Evolutionary conservation across 140 eudicot species (phyloP).

Genomic region (Anethum foeniculum): DNA sequence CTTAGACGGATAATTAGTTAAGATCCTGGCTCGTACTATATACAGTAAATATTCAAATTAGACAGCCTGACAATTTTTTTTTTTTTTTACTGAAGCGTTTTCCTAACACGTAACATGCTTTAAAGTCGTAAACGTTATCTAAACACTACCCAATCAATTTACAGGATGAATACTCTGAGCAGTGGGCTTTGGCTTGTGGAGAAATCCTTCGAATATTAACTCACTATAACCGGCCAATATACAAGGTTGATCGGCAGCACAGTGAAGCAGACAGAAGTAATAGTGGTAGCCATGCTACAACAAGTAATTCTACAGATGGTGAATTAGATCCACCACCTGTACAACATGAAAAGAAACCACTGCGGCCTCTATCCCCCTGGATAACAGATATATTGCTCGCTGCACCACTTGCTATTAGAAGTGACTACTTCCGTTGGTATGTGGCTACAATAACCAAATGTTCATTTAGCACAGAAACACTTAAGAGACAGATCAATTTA

Average conservation of each 20-base stretch:
- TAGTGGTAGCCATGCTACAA: slow-evolving; percentile 66
- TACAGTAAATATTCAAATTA: neutral
- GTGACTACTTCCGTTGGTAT: slow-evolving; percentile 96
- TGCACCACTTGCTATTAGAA: slow-evolving; percentile 90
- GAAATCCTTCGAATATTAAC: slow-evolving; percentile 84
- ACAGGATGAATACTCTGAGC: slow-evolving; percentile 95
- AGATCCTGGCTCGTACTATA: neutral
- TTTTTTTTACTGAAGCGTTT: neutral
- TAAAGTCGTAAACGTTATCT: neutral
- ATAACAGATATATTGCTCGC: slow-evolving; percentile 96
- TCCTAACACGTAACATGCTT: neutral
- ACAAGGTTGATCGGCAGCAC: slow-evolving; percentile 53
- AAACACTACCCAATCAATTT: slow-evolving; percentile 4
- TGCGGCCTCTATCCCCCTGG: slow-evolving; percentile 95
- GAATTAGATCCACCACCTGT: slow-evolving; percentile 36
- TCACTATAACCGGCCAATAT: slow-evolving; percentile 92
- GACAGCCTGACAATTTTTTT: neutral
- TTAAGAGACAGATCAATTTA: neutral
- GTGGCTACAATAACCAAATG: slow-evolving; percentile 15
- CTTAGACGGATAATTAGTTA: neutral
- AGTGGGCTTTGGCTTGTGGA: slow-evolving; percentile 98
- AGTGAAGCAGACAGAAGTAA: slow-evolving; percentile 52
- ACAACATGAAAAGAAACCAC: slow-evolving; percentile 67
- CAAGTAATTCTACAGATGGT: slow-evolving; percentile 41
- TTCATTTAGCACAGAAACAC: neutral